phyloP scores from a whole-genome alignment of 176 grass and related monocot genomes.

The Oryza officinalis region DNA sequence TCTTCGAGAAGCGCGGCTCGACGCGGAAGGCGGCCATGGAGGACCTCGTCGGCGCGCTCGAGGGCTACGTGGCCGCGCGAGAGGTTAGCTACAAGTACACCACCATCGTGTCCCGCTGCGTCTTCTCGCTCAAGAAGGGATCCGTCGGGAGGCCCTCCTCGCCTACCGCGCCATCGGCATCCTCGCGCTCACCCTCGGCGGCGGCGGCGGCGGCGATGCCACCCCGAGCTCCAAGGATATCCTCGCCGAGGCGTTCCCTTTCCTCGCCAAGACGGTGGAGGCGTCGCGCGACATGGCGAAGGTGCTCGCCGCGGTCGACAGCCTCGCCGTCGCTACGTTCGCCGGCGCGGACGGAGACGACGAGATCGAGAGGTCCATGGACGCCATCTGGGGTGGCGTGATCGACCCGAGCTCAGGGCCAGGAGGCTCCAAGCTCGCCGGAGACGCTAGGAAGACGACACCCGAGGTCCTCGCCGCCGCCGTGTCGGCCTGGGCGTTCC shows the following conservation, averaged over 20 bases:
- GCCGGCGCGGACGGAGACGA: not conserved
- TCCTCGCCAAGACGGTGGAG: not conserved
- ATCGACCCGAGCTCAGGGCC: not conserved
- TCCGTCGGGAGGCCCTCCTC: slow-evolving; percentile 20
- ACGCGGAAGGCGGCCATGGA: slow-evolving; percentile 19
- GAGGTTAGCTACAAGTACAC: not conserved
- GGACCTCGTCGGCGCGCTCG: not conserved
- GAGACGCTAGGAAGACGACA: not conserved
- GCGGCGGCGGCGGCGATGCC: not conserved
- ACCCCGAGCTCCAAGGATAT: not conserved
- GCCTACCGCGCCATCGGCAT: slow-evolving; percentile 36
- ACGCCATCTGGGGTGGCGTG: not conserved
- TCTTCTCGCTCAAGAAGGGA: slow-evolving; percentile 18
- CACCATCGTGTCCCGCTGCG: slow-evolving; percentile 24
- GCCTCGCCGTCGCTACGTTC: slow-evolving; percentile 34
- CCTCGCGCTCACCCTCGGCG: slow-evolving; percentile 31
- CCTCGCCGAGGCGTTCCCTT: not conserved
- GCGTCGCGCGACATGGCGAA: not conserved
- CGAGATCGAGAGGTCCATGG: not conserved
- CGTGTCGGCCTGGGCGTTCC: slow-evolving; percentile 18
- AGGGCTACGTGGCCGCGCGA: not conserved
- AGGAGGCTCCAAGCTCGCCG: not conserved
- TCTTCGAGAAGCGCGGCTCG: not conserved
- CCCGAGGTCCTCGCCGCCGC: not conserved
- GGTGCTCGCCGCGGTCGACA: slow-evolving; percentile 11